phyloP scores from a whole-genome alignment of 1,284 basidiomycete species.

The Cystobasidium sp. region DNA sequence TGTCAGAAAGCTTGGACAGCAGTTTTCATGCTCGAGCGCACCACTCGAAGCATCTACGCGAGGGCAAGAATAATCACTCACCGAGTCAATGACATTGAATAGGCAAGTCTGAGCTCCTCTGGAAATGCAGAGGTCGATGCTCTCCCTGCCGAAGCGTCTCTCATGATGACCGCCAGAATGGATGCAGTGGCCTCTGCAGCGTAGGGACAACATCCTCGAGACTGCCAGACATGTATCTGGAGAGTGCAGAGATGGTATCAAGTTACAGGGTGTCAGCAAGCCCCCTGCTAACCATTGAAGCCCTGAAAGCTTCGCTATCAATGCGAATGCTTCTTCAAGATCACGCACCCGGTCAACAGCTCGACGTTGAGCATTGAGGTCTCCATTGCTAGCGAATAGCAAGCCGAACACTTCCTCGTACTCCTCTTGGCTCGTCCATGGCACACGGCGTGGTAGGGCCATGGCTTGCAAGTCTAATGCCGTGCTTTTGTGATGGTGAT shows the following conservation, averaged over 20 bases:
- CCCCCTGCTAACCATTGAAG: background rate
- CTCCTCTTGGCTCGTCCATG: slow-evolving; percentile 76
- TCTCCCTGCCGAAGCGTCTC: slow-evolving; percentile 38
- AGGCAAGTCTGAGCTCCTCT: slow-evolving; percentile 61
- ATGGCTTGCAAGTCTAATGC: background rate
- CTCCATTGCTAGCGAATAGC: slow-evolving; percentile 73
- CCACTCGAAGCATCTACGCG: background rate
- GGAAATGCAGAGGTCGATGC: slow-evolving; percentile 26
- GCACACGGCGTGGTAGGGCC: slow-evolving; percentile 70
- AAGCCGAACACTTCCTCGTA: slow-evolving; percentile 78
- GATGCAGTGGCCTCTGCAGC: slow-evolving; percentile 50
- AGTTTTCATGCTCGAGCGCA: background rate
- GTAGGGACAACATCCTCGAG: slow-evolving; percentile 50
- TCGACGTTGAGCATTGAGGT: slow-evolving; percentile 63
- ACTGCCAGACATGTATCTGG: slow-evolving; percentile 52
- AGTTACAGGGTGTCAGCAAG: background rate
- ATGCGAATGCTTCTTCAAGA: background rate
- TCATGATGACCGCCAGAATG: slow-evolving; percentile 48
- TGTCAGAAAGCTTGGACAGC: background rate
- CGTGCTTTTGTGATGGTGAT: background rate
- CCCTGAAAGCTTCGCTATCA: background rate
- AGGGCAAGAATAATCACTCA: background rate
- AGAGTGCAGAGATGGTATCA: background rate
- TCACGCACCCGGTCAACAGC: slow-evolving; percentile 66
- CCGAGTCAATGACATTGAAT: slow-evolving; percentile 72